These are phyloP conservation scores for apple (Malus domestica) DNA, from an alignment of 306 rosid species.

Conservation along the genomic window ASM211411v1 NC_041795.1:22319001-22319500, in stretches of 20 bases:
- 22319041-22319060: not conserved
- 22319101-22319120: not conserved
- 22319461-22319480: not conserved
- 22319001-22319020: not conserved
- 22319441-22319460: not conserved
- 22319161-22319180: not conserved
- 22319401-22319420: not conserved
- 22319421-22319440: not conserved
- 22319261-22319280: not conserved
- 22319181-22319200: not conserved
- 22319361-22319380: not conserved
- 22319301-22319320: not conserved
- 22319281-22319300: not conserved
- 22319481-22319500: not conserved
- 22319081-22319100: not conserved
- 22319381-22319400: not conserved
- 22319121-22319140: not conserved
- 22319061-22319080: not conserved
- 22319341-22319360: not conserved
- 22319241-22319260: conserved; percentile 2
- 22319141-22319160: not conserved
- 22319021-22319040: not conserved
- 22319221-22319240: not conserved
- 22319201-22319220: not conserved
- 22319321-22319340: not conserved